Evolutionary conservation across 208 protist genomes (phyloP).

Genomic region (Leishmania arabica): DNA sequence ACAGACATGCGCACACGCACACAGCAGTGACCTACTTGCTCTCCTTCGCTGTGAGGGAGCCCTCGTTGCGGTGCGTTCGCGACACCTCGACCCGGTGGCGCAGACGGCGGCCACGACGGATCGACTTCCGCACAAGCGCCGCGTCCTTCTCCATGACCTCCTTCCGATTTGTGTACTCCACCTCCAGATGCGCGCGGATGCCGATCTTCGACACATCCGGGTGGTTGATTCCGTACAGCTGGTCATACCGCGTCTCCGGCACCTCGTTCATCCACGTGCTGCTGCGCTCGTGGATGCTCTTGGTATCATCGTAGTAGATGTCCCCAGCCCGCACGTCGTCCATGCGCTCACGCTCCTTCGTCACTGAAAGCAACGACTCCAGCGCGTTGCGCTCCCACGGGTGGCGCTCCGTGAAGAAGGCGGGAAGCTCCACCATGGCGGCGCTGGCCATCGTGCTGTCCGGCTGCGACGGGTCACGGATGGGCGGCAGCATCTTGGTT

Average conservation of each 20-base stretch:
- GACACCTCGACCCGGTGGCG: conserved; percentile 71
- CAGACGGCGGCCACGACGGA: conserved; percentile 73
- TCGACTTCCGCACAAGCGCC: conserved; percentile 67
- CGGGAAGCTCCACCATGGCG: conserved; percentile 66
- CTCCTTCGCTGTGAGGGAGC: conserved; percentile 32
- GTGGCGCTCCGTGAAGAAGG: conserved; percentile 77
- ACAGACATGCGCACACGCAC: background rate
- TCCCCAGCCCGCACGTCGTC: conserved; percentile 84
- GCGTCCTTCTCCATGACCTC: conserved; percentile 83
- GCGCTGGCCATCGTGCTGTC: conserved; percentile 55
- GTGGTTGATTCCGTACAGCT: conserved; percentile 84
- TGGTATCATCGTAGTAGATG: conserved; percentile 78
- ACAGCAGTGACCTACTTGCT: conserved; percentile 13
- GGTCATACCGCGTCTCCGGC: conserved; percentile 89
- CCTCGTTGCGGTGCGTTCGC: conserved; percentile 79
- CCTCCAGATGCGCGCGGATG: conserved; percentile 80
- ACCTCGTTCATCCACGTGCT: conserved; percentile 88
- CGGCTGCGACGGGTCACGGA: conserved; percentile 66
- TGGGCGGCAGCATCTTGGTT: conserved; percentile 60
- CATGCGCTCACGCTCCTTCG: conserved; percentile 48
- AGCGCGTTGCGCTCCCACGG: conserved; percentile 78
- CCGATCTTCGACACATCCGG: conserved; percentile 86
- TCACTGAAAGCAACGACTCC: conserved; percentile 64
- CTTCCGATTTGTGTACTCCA: conserved; percentile 80
- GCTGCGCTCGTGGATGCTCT: conserved; percentile 75